A percentile compares a stretch with the other conserved stretches of the same genome.
phyloP scores from a whole-genome alignment of 352 stramenopile species.

The Blastocystis sp. region DNA sequence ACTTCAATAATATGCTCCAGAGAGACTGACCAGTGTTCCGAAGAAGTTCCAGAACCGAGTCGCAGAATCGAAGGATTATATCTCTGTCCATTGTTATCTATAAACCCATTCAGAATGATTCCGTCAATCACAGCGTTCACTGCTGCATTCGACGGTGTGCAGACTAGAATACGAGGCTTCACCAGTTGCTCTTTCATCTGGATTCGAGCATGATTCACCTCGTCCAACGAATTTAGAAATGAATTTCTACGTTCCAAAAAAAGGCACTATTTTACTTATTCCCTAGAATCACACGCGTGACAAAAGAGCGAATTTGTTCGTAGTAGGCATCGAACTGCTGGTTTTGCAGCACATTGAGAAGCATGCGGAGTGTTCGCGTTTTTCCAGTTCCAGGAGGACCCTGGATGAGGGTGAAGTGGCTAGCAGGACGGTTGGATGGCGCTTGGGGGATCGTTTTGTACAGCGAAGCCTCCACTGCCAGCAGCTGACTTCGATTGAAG shows the following conservation, averaged over 20 bases:
- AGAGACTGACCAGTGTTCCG: constrained; percentile 47
- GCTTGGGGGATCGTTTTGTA: background rate
- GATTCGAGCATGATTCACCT: constrained; percentile 27
- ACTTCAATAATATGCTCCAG: constrained; percentile 55
- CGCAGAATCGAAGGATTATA: constrained; percentile 59
- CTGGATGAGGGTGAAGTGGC: constrained; percentile 74
- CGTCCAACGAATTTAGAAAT: constrained; percentile 16
- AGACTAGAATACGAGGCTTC: constrained; percentile 41
- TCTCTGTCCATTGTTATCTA: constrained; percentile 65
- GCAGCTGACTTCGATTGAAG: constrained; percentile 34
- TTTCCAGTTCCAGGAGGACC: constrained; percentile 88
- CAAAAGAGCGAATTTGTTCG: background rate
- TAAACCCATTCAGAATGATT: constrained; percentile 76
- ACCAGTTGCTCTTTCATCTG: constrained; percentile 52
- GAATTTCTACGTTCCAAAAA: background rate
- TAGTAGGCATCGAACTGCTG: constrained; percentile 49
- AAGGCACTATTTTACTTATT: background rate
- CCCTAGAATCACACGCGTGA: background rate
- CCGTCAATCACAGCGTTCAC: constrained; percentile 81
- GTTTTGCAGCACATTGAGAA: constrained; percentile 60
- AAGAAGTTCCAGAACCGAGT: constrained; percentile 9
- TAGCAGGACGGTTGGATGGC: background rate
- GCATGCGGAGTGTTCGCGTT: constrained; percentile 80
- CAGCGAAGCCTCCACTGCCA: constrained; percentile 17
- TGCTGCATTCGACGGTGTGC: constrained; percentile 78